Base-by-base conservation (phyloP, 257 asterid species). In the Solanum chmielewskii region DNA sequence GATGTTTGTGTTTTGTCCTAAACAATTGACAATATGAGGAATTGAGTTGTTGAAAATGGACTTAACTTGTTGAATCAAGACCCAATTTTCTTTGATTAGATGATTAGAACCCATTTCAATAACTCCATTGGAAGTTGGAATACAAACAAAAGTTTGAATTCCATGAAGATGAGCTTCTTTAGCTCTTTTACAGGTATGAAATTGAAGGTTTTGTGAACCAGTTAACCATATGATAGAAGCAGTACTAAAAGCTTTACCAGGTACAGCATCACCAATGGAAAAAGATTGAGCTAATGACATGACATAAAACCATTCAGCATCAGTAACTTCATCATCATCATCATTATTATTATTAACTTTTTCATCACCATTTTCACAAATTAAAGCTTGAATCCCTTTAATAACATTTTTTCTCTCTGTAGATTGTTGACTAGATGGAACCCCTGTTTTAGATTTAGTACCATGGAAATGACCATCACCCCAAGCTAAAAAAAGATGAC, bases 81-180 rank as follows among this genome's bases (percentile, higher is more conserved):
- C 78, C 93, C 94, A 95, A 59, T 90, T 94, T 47, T 95, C 93
- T 1, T 82, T 18, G 74, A 95, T 89, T 23, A 89, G 12, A 9
- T 89, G 88, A 44, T 87, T 92, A 9, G 98, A 95, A 1, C 97
- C 98, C 8, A 95, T 88, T 87, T 95, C 98, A 5, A 95, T 89
- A 1, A 95, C 95, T 14, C 98, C 98, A 35, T 86, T 41, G 4
- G 71, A 20, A 8, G 92, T 92, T 2, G 98, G 97, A 83, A 95
- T 91, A 18, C 93, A 93, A 4, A 92, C 97, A 89, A 94, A 41
- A 44, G 98, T 94, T 23, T 93, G 90, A 89, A 94, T 91, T 2
- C 98, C 96, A 85, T 92, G 96, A 88, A 75, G 70, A 91, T 95
- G 94, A 6, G 97, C 98, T 69, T 93, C 96, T 33, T 91, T 93